Conservation (phyloP, 148 eudicot species). For the Camellia sinensis region DNA sequence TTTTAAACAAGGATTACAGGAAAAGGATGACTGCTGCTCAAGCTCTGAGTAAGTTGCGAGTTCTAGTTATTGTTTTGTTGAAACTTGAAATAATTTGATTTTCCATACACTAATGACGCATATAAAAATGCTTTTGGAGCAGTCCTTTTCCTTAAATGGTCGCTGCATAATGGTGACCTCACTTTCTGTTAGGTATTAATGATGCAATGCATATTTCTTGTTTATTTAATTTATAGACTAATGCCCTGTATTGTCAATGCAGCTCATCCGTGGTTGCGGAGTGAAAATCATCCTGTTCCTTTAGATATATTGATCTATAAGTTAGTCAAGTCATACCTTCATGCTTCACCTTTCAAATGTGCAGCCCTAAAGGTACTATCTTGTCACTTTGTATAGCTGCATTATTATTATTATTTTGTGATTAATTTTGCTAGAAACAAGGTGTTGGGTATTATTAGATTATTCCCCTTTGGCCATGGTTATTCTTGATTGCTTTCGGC, state of each 20-base stretch:
- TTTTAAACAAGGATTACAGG: conserved; percentile 65
- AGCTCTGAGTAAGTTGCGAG: conserved; percentile 47
- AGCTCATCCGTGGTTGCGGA: conserved; percentile 66
- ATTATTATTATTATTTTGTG: neutral
- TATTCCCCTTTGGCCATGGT: neutral
- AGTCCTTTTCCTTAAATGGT: neutral
- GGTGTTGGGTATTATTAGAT: too few species aligned
- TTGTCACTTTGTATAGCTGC: neutral
- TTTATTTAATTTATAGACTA: conserved; percentile 5
- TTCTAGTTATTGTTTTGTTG: neutral
- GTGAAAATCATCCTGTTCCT: conserved; percentile 46
- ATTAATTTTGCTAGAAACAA: neutral
- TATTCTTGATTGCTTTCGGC: neutral
- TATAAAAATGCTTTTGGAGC: neutral
- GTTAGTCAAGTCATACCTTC: conserved; percentile 56
- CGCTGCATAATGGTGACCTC: neutral
- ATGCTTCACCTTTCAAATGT: conserved; percentile 61
- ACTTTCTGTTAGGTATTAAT: conserved; percentile 4
- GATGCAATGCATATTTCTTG: neutral
- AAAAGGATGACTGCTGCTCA: conserved; percentile 70
- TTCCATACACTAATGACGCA: neutral
- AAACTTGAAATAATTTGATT: neutral
- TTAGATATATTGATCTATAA: conserved; percentile 64
- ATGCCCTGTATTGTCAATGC: conserved; percentile 19
- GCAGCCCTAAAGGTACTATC: conserved; percentile 58